phyloP scores from a whole-genome alignment of 2,329 filamentous ascomycete genomes.

The Aschersonia sp. region DNA sequence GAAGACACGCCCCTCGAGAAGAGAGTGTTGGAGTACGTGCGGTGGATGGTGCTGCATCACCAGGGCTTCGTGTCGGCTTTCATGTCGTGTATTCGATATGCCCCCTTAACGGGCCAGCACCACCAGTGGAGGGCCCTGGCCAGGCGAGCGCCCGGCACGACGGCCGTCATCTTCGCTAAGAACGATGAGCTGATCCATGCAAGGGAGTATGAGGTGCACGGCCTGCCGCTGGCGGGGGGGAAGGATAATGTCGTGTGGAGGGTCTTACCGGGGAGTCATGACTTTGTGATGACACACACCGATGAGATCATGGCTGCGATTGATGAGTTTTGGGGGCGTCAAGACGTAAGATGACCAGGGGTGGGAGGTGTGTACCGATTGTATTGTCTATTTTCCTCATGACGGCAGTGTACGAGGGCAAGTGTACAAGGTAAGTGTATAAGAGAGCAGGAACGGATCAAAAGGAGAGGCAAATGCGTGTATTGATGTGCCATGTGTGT shows the following conservation, averaged over 20 bases:
- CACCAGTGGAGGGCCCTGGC: slow-evolving; percentile 34
- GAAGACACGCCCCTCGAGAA: slow-evolving; percentile 24
- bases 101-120: slow-evolving; percentile 38
- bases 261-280: slow-evolving; percentile 39
- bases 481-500: no score
- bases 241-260: slow-evolving; percentile 32
- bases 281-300: slow-evolving; percentile 47
- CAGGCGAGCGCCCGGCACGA: slow-evolving; percentile 24
- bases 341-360: neutral
- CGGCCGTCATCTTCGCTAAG: slow-evolving; percentile 35
- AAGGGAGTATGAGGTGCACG: slow-evolving; percentile 33
- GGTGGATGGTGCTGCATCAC: slow-evolving; percentile 44
- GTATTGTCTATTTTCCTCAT: no score
- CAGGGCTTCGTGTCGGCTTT: slow-evolving; percentile 45
- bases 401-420: no score
- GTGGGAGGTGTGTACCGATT: neutral
- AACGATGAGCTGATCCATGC: slow-evolving; percentile 37
- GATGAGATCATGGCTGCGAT: slow-evolving; percentile 28
- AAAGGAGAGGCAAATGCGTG: no score
- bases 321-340: slow-evolving; percentile 29
- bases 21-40: slow-evolving; percentile 34
- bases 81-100: slow-evolving; percentile 40
- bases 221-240: slow-evolving; percentile 35
- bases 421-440: no score
- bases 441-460: no score